phyloP scores from a whole-genome alignment of 139 green algal genomes.

The Chlamydomonas sphaeroides region DNA sequence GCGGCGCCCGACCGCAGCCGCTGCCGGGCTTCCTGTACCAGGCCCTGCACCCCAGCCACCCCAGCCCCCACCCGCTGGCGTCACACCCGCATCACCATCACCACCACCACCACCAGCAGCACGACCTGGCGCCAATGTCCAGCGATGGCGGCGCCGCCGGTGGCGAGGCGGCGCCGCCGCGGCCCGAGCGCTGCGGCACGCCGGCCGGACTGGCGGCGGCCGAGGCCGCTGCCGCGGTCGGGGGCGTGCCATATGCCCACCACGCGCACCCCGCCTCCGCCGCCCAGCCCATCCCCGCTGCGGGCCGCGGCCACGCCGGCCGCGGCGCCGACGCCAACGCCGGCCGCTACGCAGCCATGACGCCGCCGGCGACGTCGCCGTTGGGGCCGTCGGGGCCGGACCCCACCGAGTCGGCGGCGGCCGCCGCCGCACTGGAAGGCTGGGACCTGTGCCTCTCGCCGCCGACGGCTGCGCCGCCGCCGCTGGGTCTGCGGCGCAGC shows the following conservation, averaged over 20 bases:
- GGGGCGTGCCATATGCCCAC: conserved; percentile 19
- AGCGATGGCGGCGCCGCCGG: too few relatives aligned
- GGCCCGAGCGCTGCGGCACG: too few relatives aligned
- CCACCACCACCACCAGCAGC: too few relatives aligned
- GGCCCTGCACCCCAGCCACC: too few relatives aligned
- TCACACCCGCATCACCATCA: too few relatives aligned
- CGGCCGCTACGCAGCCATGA: conserved; percentile 12
- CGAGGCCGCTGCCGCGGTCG: conserved; percentile 6
- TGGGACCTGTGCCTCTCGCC: not conserved
- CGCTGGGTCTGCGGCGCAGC: not conserved
- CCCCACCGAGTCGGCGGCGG: not conserved
- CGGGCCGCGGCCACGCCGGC: not conserved
- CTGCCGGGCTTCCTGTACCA: too few relatives aligned
- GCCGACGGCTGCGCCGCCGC: not conserved
- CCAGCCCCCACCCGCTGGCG: too few relatives aligned
- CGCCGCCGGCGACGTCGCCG: conserved; percentile 9
- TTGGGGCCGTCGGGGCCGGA: not conserved
- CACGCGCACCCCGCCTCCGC: not conserved
- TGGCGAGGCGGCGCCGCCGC: too few relatives aligned
- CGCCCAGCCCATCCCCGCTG: not conserved
- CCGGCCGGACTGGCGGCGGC: conserved; percentile 9
- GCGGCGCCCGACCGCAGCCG: too few relatives aligned
- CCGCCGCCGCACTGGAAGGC: not conserved
- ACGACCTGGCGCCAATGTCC: too few relatives aligned
- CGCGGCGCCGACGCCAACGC: too few relatives aligned